Percentiles rank a stretch among this genome's conserved stretches.
Evolutionary conservation across 1,284 basidiomycete species (phyloP).

Genomic region (Trichosporon sp.): DNA sequence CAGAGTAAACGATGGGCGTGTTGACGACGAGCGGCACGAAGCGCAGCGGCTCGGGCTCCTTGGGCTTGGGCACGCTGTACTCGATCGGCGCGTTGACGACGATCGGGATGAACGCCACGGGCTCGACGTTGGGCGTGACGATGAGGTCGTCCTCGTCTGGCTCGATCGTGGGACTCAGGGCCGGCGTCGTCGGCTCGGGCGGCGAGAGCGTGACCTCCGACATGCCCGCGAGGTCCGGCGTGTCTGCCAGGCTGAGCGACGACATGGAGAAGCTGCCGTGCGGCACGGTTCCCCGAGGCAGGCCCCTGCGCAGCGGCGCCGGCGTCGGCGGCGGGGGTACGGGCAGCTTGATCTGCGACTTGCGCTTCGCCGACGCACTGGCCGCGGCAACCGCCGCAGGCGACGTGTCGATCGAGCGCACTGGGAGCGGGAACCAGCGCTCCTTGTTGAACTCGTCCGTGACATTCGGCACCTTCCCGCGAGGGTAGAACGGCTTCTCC

Average conservation of each 20-base stretch:
- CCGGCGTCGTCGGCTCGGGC: not conserved
- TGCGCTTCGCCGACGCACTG: not conserved
- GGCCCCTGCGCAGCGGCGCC: no score
- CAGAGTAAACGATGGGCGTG: not conserved
- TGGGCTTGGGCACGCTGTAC: not conserved
- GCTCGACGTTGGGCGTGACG: not conserved
- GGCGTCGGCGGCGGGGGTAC: no score
- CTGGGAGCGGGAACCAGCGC: not conserved
- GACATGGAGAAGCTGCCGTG: not conserved
- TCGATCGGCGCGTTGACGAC: not conserved
- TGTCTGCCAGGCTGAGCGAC: not conserved
- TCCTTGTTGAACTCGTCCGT: not conserved
- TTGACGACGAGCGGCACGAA: not conserved
- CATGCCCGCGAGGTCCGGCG: not conserved
- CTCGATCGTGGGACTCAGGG: not conserved
- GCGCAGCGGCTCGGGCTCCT: not conserved
- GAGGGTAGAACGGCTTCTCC: not conserved
- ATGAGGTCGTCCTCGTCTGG: not conserved
- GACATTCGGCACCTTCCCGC: not conserved
- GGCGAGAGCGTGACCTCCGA: not conserved
- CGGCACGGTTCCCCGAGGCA: no score
- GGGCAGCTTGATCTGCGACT: not conserved
- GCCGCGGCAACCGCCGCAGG: not conserved
- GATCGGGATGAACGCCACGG: not conserved
- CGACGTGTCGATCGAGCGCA: not conserved